A percentile compares a stretch with the other conserved stretches of the same genome.
Conservation (phyloP, 1,284 basidiomycete genomes). For the Ceratobasidium sp. region DNA sequence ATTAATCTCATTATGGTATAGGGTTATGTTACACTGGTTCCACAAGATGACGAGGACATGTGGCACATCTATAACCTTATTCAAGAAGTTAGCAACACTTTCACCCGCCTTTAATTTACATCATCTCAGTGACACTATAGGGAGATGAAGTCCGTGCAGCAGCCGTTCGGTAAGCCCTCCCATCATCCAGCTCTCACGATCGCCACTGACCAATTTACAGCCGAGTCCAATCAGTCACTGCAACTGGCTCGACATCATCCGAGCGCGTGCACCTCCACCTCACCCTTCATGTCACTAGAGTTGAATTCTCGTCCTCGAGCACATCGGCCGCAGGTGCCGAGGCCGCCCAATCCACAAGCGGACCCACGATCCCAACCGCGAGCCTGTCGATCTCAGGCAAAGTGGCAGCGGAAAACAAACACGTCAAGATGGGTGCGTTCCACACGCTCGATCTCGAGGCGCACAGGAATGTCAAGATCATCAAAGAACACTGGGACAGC, state of each 20-base stretch:
- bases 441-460: slow-evolving; percentile 96
- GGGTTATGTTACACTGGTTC: slow-evolving; percentile 90
- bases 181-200: background rate
- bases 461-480: slow-evolving; percentile 91
- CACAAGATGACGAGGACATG: slow-evolving; percentile 98
- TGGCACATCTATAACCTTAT: slow-evolving; percentile 99
- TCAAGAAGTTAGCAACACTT: slow-evolving; percentile 64
- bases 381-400: slow-evolving; percentile 89
- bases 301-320: slow-evolving; percentile 75
- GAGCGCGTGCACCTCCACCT: slow-evolving; percentile 87
- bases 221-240: slow-evolving; percentile 74
- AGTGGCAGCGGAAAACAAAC: slow-evolving; percentile 89
- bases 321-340: slow-evolving; percentile 59
- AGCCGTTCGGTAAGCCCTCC: slow-evolving; percentile 74
- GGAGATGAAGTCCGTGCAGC: slow-evolving; percentile 91
- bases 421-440: slow-evolving; percentile 94
- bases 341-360: slow-evolving; percentile 51
- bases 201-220: slow-evolving; percentile 56
- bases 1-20: slow-evolving; percentile 53
- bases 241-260: slow-evolving; percentile 94
- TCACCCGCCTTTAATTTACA: slow-evolving; percentile 16
- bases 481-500: slow-evolving; percentile 93
- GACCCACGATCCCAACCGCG: slow-evolving; percentile 59
- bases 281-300: slow-evolving; percentile 79
- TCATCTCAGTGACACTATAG: slow-evolving; percentile 52